Evolutionary conservation across 345 rosid genomes (phyloP), one percentile per base, ranked within the genome.

Genomic region (Linum usitatissimum): DNA sequence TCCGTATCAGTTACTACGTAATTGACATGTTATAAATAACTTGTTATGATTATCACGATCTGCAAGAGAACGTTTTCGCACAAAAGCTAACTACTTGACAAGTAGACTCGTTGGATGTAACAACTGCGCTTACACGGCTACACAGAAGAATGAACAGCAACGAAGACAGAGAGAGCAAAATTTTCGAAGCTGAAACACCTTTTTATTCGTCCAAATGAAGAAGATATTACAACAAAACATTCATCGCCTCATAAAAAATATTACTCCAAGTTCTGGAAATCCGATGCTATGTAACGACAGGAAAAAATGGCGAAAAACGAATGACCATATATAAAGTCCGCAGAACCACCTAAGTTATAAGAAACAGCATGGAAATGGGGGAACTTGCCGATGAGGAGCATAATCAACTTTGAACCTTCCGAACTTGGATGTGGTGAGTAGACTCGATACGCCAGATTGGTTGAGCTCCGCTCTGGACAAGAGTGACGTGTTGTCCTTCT

Each of bases 381-480:
- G 17, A 10, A 45, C 51, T 10, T 10, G 14, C 51, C 17, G 38
- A 4, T 5, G 38, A 34, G 38, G 38, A 0, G 38, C 3, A 62
- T 75, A 69, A 75, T 83, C 84, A 84, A 70, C 70, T 73, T 73
- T 80, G 65, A 63, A 93, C 80, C 84, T 81, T 74, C 58, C 96
- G 94, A 56, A 93, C 94, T 89, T 84, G 99, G 64, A 93, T 89
- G 76, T 89, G 88, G 72, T 89, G 97, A 68, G 94, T 84, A 67
- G 97, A 87, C 76, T 93, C 94, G 66, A 49, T 76, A 62, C 97
- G 96, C 97, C 99, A 93, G 64, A 89, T 89, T 15, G 99, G 94
- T 58, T 87, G 99, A 0, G 97, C 85, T 10, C 99, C 99, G 38
- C 97, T 93, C 70, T 89, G 97, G 54, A 93, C 99, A 59, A 93